phyloP scores from a whole-genome alignment of 2,329 filamentous ascomycete genomes.

The Xylariaceae sp. region DNA sequence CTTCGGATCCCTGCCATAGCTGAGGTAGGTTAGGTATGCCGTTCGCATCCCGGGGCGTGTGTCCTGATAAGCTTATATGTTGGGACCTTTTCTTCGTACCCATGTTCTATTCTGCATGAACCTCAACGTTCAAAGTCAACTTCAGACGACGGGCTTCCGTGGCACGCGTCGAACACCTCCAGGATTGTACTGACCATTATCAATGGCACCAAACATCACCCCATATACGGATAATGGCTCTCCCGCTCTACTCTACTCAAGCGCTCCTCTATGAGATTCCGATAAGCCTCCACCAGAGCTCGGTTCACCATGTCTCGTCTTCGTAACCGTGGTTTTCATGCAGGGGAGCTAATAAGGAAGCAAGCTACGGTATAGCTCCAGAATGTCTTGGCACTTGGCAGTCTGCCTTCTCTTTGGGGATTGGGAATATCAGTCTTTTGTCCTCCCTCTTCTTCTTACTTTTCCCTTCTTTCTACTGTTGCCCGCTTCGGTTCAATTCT shows the following conservation, averaged over 20 bases:
- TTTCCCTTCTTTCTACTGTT: slow-evolving; percentile 11
- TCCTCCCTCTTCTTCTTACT: slow-evolving; percentile 4
- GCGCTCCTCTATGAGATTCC: slow-evolving; percentile 3
- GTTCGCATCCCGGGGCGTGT: slow-evolving; percentile 4
- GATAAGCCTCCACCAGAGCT: not conserved
- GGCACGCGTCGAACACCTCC: slow-evolving; percentile 3
- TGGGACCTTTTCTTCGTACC: slow-evolving; percentile 3
- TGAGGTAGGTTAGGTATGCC: not conserved
- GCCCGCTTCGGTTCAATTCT: slow-evolving; percentile 12
- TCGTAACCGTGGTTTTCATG: slow-evolving; percentile 7
- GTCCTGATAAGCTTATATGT: slow-evolving; percentile 21
- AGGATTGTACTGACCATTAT: slow-evolving; percentile 8
- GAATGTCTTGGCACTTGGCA: no score
- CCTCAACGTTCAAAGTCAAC: slow-evolving; percentile 12
- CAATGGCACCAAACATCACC: slow-evolving; percentile 8
- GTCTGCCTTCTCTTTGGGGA: slow-evolving; percentile 19
- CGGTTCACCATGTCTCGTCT: slow-evolving; percentile 16
- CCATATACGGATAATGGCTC: slow-evolving; percentile 13
- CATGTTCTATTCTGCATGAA: slow-evolving; percentile 13
- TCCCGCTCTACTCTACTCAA: slow-evolving; percentile 15
- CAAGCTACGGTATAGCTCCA: slow-evolving; percentile 18
- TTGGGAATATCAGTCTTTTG: slow-evolving; percentile 15
- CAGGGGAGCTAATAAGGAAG: slow-evolving; percentile 5
- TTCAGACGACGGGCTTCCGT: slow-evolving; percentile 16
- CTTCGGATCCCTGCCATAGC: not conserved